Conservation (phyloP, 306 rosid species). For the Coriaria nepalensis region DNA sequence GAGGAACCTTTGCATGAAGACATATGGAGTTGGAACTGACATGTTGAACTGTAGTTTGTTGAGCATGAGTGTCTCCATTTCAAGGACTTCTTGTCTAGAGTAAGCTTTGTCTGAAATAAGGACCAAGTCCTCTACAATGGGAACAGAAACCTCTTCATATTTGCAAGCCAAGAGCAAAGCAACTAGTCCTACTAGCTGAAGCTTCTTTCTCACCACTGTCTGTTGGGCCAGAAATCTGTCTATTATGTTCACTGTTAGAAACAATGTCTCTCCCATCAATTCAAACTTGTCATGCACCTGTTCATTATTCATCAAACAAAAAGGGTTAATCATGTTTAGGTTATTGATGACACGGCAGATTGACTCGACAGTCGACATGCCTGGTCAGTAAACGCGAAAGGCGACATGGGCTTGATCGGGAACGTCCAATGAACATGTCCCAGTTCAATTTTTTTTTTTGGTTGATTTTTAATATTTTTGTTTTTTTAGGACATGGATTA, state of each 20-base stretch:
- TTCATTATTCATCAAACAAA: conserved; percentile 8
- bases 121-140: conserved; percentile 74
- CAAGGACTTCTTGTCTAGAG: conserved; percentile 62
- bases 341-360: no score
- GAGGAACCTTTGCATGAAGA: conserved; percentile 70
- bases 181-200: conserved; percentile 91
- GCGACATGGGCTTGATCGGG: no score
- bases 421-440: no score
- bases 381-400: no score
- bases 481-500: no score
- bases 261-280: conserved; percentile 83
- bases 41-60: conserved; percentile 73
- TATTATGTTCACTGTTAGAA: conserved; percentile 63
- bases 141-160: conserved; percentile 92
- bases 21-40: conserved; percentile 86
- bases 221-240: conserved; percentile 68
- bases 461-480: no score
- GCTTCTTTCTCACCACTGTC: conserved; percentile 68
- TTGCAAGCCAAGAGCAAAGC: conserved; percentile 98
- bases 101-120: conserved; percentile 90
- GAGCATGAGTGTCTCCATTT: conserved; percentile 82
- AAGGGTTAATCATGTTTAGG: neutral
- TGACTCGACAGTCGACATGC: no score
- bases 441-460: no score
- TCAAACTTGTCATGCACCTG: conserved; percentile 98